Conservation (phyloP, 2,329 filamentous ascomycete genomes). For the Decorospora gaudefroyi region DNA sequence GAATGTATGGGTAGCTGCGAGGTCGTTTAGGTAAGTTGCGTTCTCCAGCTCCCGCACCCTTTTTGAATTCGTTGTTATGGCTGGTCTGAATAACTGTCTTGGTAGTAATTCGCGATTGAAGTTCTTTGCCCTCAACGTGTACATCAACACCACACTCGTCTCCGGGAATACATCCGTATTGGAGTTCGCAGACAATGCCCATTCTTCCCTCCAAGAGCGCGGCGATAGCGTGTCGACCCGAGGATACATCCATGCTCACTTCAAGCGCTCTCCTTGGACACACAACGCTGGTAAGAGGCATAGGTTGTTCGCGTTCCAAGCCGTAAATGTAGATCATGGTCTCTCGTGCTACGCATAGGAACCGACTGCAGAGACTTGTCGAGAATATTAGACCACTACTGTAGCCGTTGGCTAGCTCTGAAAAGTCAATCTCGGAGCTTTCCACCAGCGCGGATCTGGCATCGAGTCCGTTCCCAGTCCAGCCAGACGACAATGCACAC, state of each 20-base stretch:
- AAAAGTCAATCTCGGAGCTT: constrained; percentile 42
- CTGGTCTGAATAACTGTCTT: constrained; percentile 18
- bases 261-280: constrained; percentile 63
- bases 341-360: constrained; percentile 60
- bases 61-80: constrained; percentile 13
- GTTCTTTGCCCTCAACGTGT: constrained; percentile 15
- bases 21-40: constrained; percentile 1
- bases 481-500: constrained; percentile 52
- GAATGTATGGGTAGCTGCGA: constrained; percentile 2
- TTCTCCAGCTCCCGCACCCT: constrained; percentile 9
- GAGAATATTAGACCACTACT: constrained; percentile 52
- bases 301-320: constrained; percentile 47
- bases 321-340: constrained; percentile 62
- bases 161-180: constrained; percentile 8
- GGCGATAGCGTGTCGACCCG: constrained; percentile 60
- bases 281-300: constrained; percentile 58
- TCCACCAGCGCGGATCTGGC: constrained; percentile 19
- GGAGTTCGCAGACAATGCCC: constrained; percentile 63
- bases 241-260: constrained; percentile 66
- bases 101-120: constrained; percentile 12
- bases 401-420: constrained; percentile 37
- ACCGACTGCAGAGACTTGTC: constrained; percentile 62
- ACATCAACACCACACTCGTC: constrained; percentile 14
- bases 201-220: constrained; percentile 63
- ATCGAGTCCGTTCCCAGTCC: constrained; percentile 45